These are phyloP conservation scores for Trametes villosa DNA, from an alignment of 768 basidiomycete genomes.

Conservation along the genomic window DNA sequence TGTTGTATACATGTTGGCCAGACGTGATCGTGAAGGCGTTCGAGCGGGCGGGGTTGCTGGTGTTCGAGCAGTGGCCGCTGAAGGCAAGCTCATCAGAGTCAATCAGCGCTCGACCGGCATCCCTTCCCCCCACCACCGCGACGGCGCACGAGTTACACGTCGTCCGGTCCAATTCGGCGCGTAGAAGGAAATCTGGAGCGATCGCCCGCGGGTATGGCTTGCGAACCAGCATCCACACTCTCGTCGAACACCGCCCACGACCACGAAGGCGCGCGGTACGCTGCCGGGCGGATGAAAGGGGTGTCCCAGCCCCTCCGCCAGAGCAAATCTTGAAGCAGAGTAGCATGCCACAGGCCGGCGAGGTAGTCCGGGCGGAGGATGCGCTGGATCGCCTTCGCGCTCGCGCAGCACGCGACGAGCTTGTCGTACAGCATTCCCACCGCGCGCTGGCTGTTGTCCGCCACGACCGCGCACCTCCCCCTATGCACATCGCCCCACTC, in stretches of 20 bases:
- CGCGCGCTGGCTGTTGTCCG: slow-evolving; percentile 11
- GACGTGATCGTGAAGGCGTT: slow-evolving; percentile 39
- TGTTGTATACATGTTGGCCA: too few species aligned
- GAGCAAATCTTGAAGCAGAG: slow-evolving; percentile 8
- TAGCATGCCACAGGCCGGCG: slow-evolving; percentile 10
- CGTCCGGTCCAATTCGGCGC: too few species aligned
- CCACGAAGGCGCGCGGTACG: too few species aligned
- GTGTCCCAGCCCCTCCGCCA: slow-evolving; percentile 13
- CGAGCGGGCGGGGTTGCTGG: slow-evolving; percentile 35
- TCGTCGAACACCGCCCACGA: too few species aligned
- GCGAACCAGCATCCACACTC: too few species aligned
- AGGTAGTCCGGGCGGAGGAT: slow-evolving; percentile 10
- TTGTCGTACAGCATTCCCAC: slow-evolving; percentile 13
- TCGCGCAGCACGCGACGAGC: slow-evolving; percentile 12
- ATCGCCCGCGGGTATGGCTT: too few species aligned
- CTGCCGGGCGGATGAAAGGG: too few species aligned
- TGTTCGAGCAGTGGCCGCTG: slow-evolving; percentile 38
- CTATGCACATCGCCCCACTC: too few species aligned
- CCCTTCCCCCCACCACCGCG: too few species aligned
- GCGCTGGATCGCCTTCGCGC: slow-evolving; percentile 17
- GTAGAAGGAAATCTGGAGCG: too few species aligned
- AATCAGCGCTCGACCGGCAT: too few species aligned
- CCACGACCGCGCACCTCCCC: slow-evolving; percentile 10
- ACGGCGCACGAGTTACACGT: too few species aligned
- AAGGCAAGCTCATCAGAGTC: slow-evolving; percentile 33